Base-by-base conservation (phyloP, 2,329 filamentous ascomycete genomes). In the Ceratocystis cubensis region DNA sequence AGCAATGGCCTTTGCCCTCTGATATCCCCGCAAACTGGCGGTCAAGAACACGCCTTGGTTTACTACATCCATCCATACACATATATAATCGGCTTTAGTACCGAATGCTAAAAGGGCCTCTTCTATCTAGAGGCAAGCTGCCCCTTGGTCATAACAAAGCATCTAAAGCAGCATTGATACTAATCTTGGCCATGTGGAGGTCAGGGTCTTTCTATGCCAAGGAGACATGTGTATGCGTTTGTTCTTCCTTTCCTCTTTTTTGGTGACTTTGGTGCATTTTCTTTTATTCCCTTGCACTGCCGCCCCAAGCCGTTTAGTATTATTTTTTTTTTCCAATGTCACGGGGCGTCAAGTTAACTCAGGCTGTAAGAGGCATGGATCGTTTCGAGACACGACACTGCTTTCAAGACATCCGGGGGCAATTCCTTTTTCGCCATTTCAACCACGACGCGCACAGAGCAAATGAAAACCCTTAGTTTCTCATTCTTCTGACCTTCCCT, bases 381-480 rank as follows among this genome's bases (percentile, higher is more conserved):
- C 28, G 13, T 59, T 59, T 37, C 53, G 53, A 33, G 53, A 53
- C 48, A 53, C 48, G 22, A 53, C 46, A 50, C 37, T 41, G 10
- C 48, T 53, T 53, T 20, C 48, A 25, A 25, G 48, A 53, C 20
- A 53, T 25, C 7, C 8, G 25, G 48, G 20, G 48, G 48, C 48
- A 53, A 13, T 30, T 30, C 53, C 53, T 59, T 37, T 30, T 8
- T 13, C 37, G 37, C 8, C 10, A 41, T 17, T 33, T 33, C n/a
- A 59, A 25, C 50, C 50, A 56, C n/a, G 15, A 17, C 28, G 28
- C 53, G 53, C 53, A 59, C 53, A 59, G 53, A 59, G 28, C 53
- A 59, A 59, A 59, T 25, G n/a, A 17, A 59, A 17, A 17, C 46
- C 17, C n/a, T 25, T 25, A 59, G 25, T n/a, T 20, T 33, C 53